These are phyloP conservation scores for Candida awuae DNA, from an alignment of 805 yeast species.

Conservation along the genomic window DNA sequence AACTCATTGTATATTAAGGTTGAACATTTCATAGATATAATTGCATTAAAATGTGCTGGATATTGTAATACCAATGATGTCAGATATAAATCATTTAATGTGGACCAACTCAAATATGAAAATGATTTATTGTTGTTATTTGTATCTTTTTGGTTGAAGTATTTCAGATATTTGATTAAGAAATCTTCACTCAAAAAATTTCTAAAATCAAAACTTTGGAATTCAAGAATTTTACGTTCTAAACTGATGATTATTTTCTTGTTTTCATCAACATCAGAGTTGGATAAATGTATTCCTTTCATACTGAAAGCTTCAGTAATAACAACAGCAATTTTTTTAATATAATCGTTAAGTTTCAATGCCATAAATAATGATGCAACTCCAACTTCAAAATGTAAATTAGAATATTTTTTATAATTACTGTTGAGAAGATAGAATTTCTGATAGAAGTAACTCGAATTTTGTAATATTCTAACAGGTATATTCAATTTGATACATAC, in stretches of 20 bases:
- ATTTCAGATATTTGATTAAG: slow-evolving; percentile 53
- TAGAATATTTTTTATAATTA: slow-evolving; percentile 42
- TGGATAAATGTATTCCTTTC: slow-evolving; percentile 24
- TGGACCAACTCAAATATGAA: slow-evolving; percentile 60
- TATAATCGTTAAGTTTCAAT: slow-evolving; percentile 74
- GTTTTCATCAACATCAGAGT: slow-evolving; percentile 41
- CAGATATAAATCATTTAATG: slow-evolving; percentile 63
- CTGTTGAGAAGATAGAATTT: slow-evolving; percentile 56
- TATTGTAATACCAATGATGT: slow-evolving; percentile 60
- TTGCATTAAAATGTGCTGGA: slow-evolving; percentile 71
- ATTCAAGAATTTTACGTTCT: slow-evolving; percentile 69
- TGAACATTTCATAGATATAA: slow-evolving; percentile 58
- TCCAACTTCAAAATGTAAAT: slow-evolving; percentile 50
- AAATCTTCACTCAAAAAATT: slow-evolving; percentile 58
- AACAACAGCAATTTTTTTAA: slow-evolving; percentile 63
- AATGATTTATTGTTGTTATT: slow-evolving; percentile 35
- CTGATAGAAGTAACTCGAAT: slow-evolving; percentile 68
- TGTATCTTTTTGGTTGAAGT: slow-evolving; percentile 18
- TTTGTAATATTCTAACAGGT: slow-evolving; percentile 62
- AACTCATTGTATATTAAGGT: slow-evolving; percentile 22
- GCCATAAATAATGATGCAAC: slow-evolving; percentile 63
- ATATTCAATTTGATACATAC: slow-evolving; percentile 48
- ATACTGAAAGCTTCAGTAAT: slow-evolving; percentile 38
- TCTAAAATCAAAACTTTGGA: slow-evolving; percentile 74
- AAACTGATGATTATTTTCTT: slow-evolving; percentile 47